Base-by-base conservation (phyloP, 306 rosid species). In the Sindora glabra region DNA sequence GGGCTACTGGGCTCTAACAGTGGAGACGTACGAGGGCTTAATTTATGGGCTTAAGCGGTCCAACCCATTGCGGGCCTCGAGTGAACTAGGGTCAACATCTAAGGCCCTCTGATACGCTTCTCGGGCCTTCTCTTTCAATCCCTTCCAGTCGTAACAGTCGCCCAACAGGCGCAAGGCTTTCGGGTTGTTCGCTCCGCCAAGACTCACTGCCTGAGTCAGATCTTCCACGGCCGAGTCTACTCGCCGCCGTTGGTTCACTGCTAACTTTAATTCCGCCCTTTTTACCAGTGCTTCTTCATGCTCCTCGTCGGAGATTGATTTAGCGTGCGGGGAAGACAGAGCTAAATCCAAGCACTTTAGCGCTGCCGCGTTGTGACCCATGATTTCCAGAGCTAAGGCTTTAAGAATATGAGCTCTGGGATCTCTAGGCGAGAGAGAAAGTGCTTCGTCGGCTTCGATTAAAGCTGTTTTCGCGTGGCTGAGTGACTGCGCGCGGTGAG, bases 161-260 rank as follows among this genome's bases (percentile, higher is more conserved):
- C 87, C 94, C 68, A 85, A 30, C 70, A 78, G 60, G 56, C 86
- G 76, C 39, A 80, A 48, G 51, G 71, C 79, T 42, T 24, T 81
- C 61, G 57, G 48, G 12, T 71, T 42, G 2, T 0, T 47, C 11
- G 41, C 48, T 8, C 21, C 57, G 12, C 82, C 38, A 75, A 75
- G 19, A 5, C 37, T 14, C 52, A 64, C 67, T 23, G 86, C 86
- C 45, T 77, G 76, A 0, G 10, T 64, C 63, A 88, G 32, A 41
- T 88, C 94, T 30, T 76, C 81, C 23, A 88, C 55, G 4, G 88
- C 90, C 59, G 94, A 85, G 49, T 88, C 94, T 13, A 85, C 67
- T 30, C 82, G 69, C 10, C 87, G 74, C 77, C 62, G 39, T 59
- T 74, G 64, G 11, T 85, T 88, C 73, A 71, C 56, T 10, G 23